Conservation (phyloP, 179 eudicot species). For the Spergularia azorica region DNA sequence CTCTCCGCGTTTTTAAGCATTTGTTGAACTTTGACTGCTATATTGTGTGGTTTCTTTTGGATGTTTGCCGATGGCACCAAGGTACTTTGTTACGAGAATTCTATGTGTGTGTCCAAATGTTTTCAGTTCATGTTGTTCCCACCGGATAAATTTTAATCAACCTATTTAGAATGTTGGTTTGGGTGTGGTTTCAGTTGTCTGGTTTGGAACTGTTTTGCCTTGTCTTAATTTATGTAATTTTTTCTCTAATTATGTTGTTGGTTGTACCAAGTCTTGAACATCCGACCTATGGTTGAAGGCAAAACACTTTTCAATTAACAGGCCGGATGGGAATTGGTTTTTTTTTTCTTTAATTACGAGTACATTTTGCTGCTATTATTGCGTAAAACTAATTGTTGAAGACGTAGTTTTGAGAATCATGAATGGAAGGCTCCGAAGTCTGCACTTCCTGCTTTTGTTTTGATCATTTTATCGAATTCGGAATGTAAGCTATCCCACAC, state of each 20-base stretch:
- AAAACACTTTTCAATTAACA: too few species aligned
- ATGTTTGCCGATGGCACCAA: background rate
- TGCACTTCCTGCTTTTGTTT: background rate
- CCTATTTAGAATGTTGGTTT: constrained; percentile 6
- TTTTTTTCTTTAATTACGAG: background rate
- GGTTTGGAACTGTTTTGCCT: constrained; percentile 1
- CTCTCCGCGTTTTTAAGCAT: background rate
- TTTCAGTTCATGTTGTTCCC: background rate
- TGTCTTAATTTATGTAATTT: background rate
- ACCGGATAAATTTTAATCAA: background rate
- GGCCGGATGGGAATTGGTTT: too few species aligned
- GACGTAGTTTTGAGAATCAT: background rate
- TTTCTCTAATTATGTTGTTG: background rate
- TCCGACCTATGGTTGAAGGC: too few species aligned
- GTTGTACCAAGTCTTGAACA: too few species aligned
- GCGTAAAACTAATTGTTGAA: background rate
- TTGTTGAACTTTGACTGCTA: background rate
- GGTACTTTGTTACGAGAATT: background rate
- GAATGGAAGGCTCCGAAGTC: background rate
- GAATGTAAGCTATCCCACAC: background rate
- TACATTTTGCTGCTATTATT: background rate
- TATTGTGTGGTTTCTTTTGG: background rate
- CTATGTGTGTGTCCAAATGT: background rate
- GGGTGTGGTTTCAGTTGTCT: background rate
- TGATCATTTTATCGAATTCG: background rate